Conservation (phyloP, 805 yeast species). For the Saturnispora gosingensis region DNA sequence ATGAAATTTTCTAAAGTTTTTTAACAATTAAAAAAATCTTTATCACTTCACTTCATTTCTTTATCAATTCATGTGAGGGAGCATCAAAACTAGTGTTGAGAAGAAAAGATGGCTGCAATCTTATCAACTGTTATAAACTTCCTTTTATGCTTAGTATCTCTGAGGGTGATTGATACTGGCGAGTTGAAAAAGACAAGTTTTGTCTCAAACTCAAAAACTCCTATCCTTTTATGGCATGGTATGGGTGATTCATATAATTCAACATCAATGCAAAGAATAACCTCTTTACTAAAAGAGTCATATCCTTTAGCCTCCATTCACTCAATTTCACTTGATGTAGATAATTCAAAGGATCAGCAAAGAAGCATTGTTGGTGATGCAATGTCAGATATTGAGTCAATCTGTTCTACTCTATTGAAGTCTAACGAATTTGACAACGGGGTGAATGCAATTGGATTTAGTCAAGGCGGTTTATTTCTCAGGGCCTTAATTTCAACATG, state of each 20-base stretch:
- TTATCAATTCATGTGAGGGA: background rate
- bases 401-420: conserved; percentile 42
- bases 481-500: conserved; percentile 60
- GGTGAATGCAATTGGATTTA: conserved; percentile 67
- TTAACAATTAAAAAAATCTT: background rate
- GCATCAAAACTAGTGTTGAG: background rate
- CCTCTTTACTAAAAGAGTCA: conserved; percentile 31
- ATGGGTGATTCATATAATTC: conserved; percentile 70
- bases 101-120: background rate
- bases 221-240: conserved; percentile 75
- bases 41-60: background rate
- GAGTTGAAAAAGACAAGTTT: background rate
- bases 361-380: conserved; percentile 52
- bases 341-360: conserved; percentile 43
- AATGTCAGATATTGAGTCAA: conserved; percentile 42
- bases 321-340: conserved; percentile 42
- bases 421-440: conserved; percentile 33
- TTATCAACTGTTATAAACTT: background rate
- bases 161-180: background rate
- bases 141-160: background rate
- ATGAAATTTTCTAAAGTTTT: background rate
- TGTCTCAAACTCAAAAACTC: conserved; percentile 9
- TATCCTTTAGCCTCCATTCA: conserved; percentile 46
- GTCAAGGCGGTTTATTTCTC: conserved; percentile 80
- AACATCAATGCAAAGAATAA: conserved; percentile 41